Conservation (phyloP, 352 stramenopile genomes). For the Globisporangium yorkense region DNA sequence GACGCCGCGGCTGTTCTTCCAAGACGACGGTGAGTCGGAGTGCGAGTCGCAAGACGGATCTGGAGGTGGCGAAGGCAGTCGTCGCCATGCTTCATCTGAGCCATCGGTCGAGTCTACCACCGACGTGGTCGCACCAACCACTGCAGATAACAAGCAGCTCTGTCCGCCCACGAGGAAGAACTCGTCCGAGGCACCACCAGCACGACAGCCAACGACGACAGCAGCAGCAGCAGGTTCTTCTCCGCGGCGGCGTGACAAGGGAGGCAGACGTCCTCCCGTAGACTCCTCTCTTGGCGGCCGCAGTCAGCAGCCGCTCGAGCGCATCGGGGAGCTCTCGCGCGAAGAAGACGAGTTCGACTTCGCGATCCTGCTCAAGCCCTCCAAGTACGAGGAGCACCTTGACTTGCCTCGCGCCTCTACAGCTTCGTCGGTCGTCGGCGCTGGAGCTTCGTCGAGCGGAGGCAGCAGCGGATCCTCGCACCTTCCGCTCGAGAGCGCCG, state of each 20-base stretch:
- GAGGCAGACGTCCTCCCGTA: background rate
- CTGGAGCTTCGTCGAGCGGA: background rate
- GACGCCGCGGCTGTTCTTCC: conserved; percentile 9
- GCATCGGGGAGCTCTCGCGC: conserved; percentile 52
- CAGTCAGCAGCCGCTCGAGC: conserved; percentile 15
- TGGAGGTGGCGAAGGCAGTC: background rate
- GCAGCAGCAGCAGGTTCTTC: background rate
- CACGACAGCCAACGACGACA: background rate
- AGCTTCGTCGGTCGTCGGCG: background rate
- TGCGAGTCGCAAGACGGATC: conserved; percentile 4
- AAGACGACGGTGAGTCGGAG: conserved; percentile 4
- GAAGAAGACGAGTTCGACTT: conserved; percentile 81
- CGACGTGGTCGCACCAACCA: background rate
- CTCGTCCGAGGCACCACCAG: background rate
- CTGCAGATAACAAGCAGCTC: background rate
- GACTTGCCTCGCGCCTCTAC: conserved; percentile 16
- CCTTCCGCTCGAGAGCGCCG: background rate
- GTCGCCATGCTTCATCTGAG: background rate
- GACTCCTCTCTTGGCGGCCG: background rate
- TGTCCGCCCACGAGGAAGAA: background rate
- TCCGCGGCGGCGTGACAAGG: background rate
- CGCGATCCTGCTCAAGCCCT: conserved; percentile 75
- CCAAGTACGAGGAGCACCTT: conserved; percentile 58
- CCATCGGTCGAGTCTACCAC: background rate
- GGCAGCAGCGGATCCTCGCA: background rate